phyloP scores from a whole-genome alignment of 2,329 filamentous ascomycete genomes.

The Akanthomyces dipterigenus region DNA sequence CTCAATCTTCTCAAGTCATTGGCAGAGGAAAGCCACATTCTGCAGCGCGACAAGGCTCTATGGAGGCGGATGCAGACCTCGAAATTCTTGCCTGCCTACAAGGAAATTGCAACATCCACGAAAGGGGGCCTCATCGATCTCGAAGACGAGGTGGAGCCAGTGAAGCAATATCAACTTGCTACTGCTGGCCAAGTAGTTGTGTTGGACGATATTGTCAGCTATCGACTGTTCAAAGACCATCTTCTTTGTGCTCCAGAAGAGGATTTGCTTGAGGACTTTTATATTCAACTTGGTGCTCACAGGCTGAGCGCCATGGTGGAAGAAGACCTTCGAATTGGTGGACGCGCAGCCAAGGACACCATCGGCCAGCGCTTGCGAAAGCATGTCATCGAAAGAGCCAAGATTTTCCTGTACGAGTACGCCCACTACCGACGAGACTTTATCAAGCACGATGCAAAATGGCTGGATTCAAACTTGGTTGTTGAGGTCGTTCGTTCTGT shows the following conservation, averaged over 20 bases:
- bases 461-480: conserved; percentile 78
- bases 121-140: conserved; percentile 43
- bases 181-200: conserved; percentile 67
- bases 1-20: conserved; percentile 73
- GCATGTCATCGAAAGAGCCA: conserved; percentile 78
- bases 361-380: conserved; percentile 65
- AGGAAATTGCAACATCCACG: conserved; percentile 50
- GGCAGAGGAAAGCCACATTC: conserved; percentile 59
- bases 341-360: conserved; percentile 58
- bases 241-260: conserved; percentile 87
- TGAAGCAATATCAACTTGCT: conserved; percentile 74
- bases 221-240: conserved; percentile 77
- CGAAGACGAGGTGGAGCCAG: conserved; percentile 56
- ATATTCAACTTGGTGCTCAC: conserved; percentile 70
- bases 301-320: conserved; percentile 71
- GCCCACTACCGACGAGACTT: conserved; percentile 62
- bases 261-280: conserved; percentile 78
- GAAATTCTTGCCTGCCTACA: conserved; percentile 76
- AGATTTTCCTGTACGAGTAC: conserved; percentile 80
- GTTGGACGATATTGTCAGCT: conserved; percentile 82
- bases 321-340: conserved; percentile 68
- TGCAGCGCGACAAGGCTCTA: conserved; percentile 74
- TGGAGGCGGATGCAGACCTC: conserved; percentile 69
- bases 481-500: conserved; percentile 76
- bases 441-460: conserved; percentile 82